phyloP scores from a whole-genome alignment of 108 stramenopile genomes.

The Fragilaria crotonensis region DNA sequence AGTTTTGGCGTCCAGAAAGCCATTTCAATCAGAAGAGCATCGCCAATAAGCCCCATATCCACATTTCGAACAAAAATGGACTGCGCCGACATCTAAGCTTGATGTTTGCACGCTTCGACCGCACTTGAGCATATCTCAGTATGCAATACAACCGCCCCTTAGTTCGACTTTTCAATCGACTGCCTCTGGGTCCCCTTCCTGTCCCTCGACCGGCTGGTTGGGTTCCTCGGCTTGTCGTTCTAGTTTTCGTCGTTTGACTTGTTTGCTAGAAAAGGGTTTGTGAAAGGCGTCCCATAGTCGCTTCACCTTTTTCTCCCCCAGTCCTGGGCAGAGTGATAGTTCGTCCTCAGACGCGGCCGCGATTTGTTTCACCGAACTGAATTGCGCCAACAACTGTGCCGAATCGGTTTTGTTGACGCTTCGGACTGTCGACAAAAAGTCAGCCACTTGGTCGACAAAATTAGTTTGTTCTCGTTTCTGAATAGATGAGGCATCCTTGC shows the following conservation, averaged over 20 bases:
- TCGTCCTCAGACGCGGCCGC: conserved; percentile 63
- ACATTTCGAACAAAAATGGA: no score
- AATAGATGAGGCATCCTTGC: conserved; percentile 72
- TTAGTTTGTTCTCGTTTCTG: conserved; percentile 59
- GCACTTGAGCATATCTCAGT: no score
- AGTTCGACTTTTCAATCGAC: no score
- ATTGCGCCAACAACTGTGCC: conserved; percentile 48
- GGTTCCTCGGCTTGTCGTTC: no score
- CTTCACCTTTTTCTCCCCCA: conserved; percentile 76
- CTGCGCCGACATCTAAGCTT: no score
- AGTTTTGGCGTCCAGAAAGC: no score
- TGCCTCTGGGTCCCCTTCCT: no score
- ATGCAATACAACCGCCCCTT: no score
- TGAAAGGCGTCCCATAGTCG: conserved; percentile 71
- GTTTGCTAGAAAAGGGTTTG: conserved; percentile 60
- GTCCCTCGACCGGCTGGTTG: no score
- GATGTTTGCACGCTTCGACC: no score
- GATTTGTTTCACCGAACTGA: conserved; percentile 48
- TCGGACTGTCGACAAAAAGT: conserved; percentile 49
- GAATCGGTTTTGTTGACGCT: conserved; percentile 83
- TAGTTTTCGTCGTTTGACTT: conserved; percentile 12
- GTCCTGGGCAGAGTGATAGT: conserved; percentile 63
- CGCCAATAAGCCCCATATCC: no score
- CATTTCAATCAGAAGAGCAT: no score
- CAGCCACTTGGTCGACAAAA: conserved; percentile 50